Conservation (phyloP, 2,329 filamentous ascomycete species). For the Herpotrichia juniperi region DNA sequence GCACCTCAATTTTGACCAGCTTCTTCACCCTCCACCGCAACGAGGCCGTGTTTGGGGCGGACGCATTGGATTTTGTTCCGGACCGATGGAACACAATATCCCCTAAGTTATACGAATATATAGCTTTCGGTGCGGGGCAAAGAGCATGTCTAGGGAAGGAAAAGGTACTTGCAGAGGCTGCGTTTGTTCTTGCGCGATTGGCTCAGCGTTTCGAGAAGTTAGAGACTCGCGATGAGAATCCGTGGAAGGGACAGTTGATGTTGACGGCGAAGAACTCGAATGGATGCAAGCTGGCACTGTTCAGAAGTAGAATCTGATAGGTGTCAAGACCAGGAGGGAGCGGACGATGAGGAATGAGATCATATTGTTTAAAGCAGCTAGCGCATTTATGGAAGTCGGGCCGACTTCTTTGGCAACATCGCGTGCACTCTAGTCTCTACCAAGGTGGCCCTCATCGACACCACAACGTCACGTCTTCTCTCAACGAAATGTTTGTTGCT, state of each 20-base stretch:
- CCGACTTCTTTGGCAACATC: no score
- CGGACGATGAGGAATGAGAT: no score
- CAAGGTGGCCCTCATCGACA: no score
- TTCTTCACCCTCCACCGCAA: constrained; percentile 53
- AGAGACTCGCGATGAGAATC: constrained; percentile 9
- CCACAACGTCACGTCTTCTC: no score
- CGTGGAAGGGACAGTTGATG: constrained; percentile 15
- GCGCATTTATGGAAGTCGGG: no score
- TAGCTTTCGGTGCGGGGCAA: constrained; percentile 19
- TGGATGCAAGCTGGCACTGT: constrained; percentile 18
- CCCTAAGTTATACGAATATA: constrained; percentile 15
- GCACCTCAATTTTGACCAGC: constrained; percentile 31
- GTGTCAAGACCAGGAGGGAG: no score
- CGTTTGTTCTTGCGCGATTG: constrained; percentile 16
- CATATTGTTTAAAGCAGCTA: no score
- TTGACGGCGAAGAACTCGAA: constrained; percentile 15
- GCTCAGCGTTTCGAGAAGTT: constrained; percentile 9
- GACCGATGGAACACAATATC: constrained; percentile 16
- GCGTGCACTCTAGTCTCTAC: no score
- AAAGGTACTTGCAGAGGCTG: constrained; percentile 22
- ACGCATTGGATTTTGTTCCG: constrained; percentile 16
- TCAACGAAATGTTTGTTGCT: no score
- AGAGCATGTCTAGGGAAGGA: constrained; percentile 18
- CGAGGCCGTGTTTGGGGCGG: constrained; percentile 17
- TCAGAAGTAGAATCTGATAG: not conserved